A percentile compares a stretch with the other conserved stretches of the same genome.
Evolutionary conservation across 73 alveolate genomes (phyloP).

Genomic region (Tetrahymena thermophila): DNA sequence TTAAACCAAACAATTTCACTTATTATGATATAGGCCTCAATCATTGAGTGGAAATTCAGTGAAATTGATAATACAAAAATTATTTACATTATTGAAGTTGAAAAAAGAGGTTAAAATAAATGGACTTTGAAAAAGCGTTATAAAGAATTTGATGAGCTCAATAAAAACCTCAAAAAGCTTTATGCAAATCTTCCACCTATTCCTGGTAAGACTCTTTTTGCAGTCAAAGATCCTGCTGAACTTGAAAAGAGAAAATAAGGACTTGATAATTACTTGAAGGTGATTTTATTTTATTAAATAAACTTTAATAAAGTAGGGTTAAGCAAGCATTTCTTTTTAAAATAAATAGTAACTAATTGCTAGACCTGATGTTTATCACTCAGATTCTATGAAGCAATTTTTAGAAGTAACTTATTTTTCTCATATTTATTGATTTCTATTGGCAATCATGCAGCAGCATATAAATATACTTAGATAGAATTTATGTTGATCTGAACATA

Average conservation of each 20-base stretch:
- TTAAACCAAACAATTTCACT: background rate
- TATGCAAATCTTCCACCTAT: slow-evolving; percentile 29
- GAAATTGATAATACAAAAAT: slow-evolving; percentile 22
- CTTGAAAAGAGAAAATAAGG: slow-evolving; percentile 37
- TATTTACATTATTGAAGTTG: slow-evolving; percentile 3
- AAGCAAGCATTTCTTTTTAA: background rate
- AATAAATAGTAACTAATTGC: slow-evolving; percentile 13
- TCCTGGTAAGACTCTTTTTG: slow-evolving; percentile 41
- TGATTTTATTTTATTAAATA: background rate
- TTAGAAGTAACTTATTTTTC: background rate
- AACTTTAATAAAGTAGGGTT: background rate
- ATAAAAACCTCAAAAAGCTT: slow-evolving; percentile 33
- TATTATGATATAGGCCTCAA: slow-evolving; percentile 16
- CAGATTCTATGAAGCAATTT: slow-evolving; percentile 35
- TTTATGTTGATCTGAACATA: too few species aligned
- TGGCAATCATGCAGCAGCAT: background rate
- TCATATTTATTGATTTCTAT: background rate
- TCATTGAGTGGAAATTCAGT: slow-evolving; percentile 22
- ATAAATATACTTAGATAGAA: too few species aligned
- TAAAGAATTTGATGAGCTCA: slow-evolving; percentile 39
- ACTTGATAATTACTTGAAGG: slow-evolving; percentile 35
- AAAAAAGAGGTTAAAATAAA: slow-evolving; percentile 31
- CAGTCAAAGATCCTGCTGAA: slow-evolving; percentile 28
- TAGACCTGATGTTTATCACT: slow-evolving; percentile 39
- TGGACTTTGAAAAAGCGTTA: slow-evolving; percentile 43